Evolutionary conservation across 805 yeast genomes (phyloP), one percentile per base, ranked within the genome.

Genomic region (Candida adriatica): DNA sequence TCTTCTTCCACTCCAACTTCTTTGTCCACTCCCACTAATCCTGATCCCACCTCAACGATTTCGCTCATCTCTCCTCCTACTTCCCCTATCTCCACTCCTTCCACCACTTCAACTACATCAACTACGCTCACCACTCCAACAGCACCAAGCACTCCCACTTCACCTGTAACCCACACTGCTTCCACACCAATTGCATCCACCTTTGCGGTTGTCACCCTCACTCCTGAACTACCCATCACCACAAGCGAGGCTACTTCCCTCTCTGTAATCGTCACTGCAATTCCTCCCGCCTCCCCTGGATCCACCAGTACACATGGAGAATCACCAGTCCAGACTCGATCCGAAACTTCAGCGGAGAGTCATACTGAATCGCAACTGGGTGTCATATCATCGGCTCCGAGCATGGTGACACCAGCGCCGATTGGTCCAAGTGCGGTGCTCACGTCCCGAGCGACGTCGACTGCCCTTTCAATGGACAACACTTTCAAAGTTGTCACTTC

Each of bases 141-240:
- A 19, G 11, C 8, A 11, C 8, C 22, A 19, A 19, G 10, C 8
- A 11, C 8, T 8, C 22, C 8, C 8, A 19, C 22, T 19, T 8
- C 22, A 19, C 22, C 8, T 8, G 22, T 8, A 8, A 19, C 22
- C 8, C 10, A 8, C 11, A 19, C 22, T 19, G 11, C 22, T 19
- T 19, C 8, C 22, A 18, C 35, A 16, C 10, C 44, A 27, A 22
- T 38, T 30, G 21, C 44, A 24, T 14, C 49, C 35, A 30, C 48
- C 31, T 11, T 51, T 35, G 28, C 49, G 33, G 26, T 38, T 16
- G 5, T 33, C 14, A 16, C 41, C 26, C 14, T 40, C 20, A 11
- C 45, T 23, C 7, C 49, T 34, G 30, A 55, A 40, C 17, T 8
- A 19, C 22, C 22, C 22, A 11, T 19, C 22, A 19, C 22, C 22